Evolutionary conservation across 164 flowering plant genomes (phyloP), one percentile per base, ranked within the genome.

Genomic region (Vitis riparia): DNA sequence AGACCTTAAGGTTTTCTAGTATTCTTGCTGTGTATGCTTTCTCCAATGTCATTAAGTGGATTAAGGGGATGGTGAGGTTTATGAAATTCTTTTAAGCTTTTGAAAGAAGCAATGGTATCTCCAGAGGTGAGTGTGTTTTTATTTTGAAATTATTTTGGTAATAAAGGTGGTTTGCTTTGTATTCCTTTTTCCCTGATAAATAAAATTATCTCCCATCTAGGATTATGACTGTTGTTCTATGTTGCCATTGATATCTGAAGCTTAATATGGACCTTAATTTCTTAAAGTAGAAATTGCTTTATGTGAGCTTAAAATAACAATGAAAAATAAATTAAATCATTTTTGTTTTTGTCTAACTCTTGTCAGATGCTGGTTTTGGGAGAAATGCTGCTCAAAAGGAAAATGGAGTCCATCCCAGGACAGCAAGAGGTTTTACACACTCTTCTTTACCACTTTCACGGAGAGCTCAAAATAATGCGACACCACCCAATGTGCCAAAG

Each of bases 341-440:
- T 14, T 14, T 52, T 49, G 7, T 55, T 56, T 12, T 14, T 71
- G 13, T 12, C 37, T 52, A 49, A 16, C n/a, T 67, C 64, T 51
- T 37, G 29, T 63, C 70, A 79, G 81, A 76, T 74, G 73, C 62
- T 72, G 71, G 72, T 47, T 70, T 67, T 48, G 79, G 74, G 65
- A 79, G 79, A 71, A 79, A 63, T 75, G 44, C 70, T 63, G 8
- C 64, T 65, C 70, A 76, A 47, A 81, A 73, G 62, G 82, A 81
- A 58, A 79, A 76, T 78, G 82, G 85, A 61, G 63, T 57, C 8
- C 50, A 63, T 73, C 68, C 72, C 65, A 57, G 47, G 2, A 19
- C 63, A 16, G 78, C 71, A 10, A 74, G 78, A 68, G 70, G 62
- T 67, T 19, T 61, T 44, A 50, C 44, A 32, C 23, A 19, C 13